phyloP scores from a whole-genome alignment of 176 grass and related monocot genomes.

The Eragrostis nindensis region DNA sequence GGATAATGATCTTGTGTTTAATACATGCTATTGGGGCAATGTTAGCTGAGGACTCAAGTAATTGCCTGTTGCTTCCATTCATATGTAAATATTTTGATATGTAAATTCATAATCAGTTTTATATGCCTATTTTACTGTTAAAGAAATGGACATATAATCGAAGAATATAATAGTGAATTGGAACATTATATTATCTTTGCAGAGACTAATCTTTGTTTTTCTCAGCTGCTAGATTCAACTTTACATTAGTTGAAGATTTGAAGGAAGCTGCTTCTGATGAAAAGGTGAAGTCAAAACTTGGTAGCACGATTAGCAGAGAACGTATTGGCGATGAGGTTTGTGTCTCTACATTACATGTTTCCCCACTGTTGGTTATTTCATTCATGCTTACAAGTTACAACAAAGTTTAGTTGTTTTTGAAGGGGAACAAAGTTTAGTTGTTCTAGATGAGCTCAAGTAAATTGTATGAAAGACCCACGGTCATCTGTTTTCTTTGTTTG shows the following conservation, averaged over 20 bases:
- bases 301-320: slow-evolving; percentile 92
- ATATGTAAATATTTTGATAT: slow-evolving; percentile 27
- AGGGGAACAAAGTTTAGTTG: not conserved
- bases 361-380: not conserved
- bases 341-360: slow-evolving; percentile 4
- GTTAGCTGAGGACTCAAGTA: not conserved
- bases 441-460: slow-evolving; percentile 27
- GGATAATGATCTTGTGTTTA: slow-evolving; percentile 17
- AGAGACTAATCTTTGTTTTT: slow-evolving; percentile 34
- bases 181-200: slow-evolving; percentile 19
- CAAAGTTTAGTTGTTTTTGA: no score
- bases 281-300: slow-evolving; percentile 79
- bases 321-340: slow-evolving; percentile 92
- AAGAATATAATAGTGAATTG: slow-evolving; percentile 5
- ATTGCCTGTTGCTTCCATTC: not conserved
- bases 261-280: slow-evolving; percentile 86
- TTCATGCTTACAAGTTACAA: slow-evolving; percentile 19
- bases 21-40: not conserved
- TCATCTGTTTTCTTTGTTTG: slow-evolving; percentile 39
- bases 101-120: slow-evolving; percentile 13
- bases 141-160: slow-evolving; percentile 20
- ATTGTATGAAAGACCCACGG: not conserved
- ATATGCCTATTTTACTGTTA: slow-evolving; percentile 32
- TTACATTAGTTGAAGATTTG: slow-evolving; percentile 81
- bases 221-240: slow-evolving; percentile 91